These are phyloP conservation scores for Vitis hybrid DNA, from an alignment of 177 flowering plant species.

Conservation along the genomic window DNA sequence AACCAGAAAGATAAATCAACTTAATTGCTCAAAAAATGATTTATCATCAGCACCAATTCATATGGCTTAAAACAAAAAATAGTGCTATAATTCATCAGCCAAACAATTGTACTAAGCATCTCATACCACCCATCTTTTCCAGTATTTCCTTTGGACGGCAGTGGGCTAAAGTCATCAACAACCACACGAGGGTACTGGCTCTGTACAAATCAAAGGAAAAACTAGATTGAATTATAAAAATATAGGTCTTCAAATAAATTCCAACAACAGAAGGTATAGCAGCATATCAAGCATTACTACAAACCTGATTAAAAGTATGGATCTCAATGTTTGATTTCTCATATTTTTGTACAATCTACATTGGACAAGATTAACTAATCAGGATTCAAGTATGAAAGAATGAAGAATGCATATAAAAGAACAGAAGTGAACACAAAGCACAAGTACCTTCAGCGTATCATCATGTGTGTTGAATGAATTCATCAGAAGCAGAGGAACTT, in stretches of 20 bases:
- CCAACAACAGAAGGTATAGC: background rate
- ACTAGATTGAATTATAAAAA: background rate
- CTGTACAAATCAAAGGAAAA: constrained; percentile 32
- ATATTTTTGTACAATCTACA: constrained; percentile 76
- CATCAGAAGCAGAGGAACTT: constrained; percentile 91
- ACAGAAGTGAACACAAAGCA: background rate
- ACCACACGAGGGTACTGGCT: constrained; percentile 94
- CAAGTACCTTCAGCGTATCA: constrained; percentile 71
- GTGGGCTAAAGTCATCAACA: constrained; percentile 70
- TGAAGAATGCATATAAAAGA: background rate
- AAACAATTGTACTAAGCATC: background rate
- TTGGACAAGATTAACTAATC: background rate
- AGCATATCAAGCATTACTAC: constrained; percentile 6
- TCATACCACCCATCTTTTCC: constrained; percentile 96
- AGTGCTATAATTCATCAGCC: too few relatives aligned
- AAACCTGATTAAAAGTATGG: constrained; percentile 76
- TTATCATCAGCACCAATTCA: too few relatives aligned
- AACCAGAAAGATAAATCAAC: too few relatives aligned
- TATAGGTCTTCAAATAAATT: background rate
- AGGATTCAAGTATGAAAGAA: constrained; percentile 4
- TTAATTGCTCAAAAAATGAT: too few relatives aligned
- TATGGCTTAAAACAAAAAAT: too few relatives aligned
- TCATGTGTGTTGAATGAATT: constrained; percentile 94
- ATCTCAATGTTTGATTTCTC: constrained; percentile 56
- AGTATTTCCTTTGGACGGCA: constrained; percentile 77